A percentile compares a stretch with the other conserved stretches of the same genome.
Conservation (phyloP, 1,284 basidiomycete genomes). For the Cryptococcus sp. region DNA sequence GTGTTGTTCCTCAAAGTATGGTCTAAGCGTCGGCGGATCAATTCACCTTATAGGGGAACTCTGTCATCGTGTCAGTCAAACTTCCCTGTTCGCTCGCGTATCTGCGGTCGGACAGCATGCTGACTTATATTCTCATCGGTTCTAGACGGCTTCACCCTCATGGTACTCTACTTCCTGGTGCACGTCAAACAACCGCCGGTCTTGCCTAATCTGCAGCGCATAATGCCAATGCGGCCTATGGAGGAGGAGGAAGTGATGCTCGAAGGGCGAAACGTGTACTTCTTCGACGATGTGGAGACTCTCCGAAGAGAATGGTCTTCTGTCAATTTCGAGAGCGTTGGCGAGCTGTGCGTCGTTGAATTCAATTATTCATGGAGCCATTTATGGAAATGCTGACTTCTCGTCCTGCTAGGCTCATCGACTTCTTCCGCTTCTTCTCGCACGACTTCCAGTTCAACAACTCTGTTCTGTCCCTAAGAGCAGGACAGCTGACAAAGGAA, state of each 20-base stretch:
- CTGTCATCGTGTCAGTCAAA: constrained; percentile 70
- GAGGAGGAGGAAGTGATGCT: constrained; percentile 86
- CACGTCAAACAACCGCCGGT: constrained; percentile 96
- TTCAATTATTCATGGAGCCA: background rate
- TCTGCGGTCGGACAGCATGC: background rate
- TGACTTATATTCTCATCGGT: background rate
- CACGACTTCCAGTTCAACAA: constrained; percentile 91
- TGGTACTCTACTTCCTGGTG: constrained; percentile 95
- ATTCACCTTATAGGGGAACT: constrained; percentile 95
- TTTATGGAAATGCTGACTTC: background rate
- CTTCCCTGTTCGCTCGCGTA: background rate
- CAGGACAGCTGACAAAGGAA: constrained; percentile 86
- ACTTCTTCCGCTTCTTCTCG: constrained; percentile 96
- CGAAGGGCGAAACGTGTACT: constrained; percentile 83
- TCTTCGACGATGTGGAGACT: constrained; percentile 93
- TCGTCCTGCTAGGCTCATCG: constrained; percentile 68
- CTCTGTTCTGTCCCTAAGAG: constrained; percentile 86
- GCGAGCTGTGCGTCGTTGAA: constrained; percentile 69
- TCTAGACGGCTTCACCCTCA: constrained; percentile 84
- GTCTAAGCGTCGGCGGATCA: constrained; percentile 97
- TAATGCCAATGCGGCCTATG: constrained; percentile 80
- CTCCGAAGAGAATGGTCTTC: constrained; percentile 89
- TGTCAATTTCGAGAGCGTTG: constrained; percentile 88
- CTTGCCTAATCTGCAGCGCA: constrained; percentile 85
- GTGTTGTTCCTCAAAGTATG: constrained; percentile 98